phyloP scores from a whole-genome alignment of 371 early-diverging fungal species.

The Mucor piriformis region DNA sequence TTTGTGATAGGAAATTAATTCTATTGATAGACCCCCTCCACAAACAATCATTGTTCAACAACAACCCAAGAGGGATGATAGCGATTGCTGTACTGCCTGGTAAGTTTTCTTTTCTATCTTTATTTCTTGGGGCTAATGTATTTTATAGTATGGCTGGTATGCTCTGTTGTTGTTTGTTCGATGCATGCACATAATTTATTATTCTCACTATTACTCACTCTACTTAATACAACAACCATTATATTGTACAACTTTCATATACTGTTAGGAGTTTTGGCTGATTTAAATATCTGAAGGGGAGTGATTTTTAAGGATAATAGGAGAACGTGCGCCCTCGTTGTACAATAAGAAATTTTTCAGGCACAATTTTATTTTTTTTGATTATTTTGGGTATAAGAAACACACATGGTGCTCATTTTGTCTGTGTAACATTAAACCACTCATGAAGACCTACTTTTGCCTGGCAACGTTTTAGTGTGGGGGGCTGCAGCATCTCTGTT shows the following conservation, averaged over 20 bases:
- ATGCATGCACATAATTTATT: constrained; percentile 26
- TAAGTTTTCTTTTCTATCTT: constrained; percentile 12
- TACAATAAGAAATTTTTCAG: not conserved
- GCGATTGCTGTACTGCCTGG: constrained; percentile 40
- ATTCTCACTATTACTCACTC: not conserved
- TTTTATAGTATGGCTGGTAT: constrained; percentile 29
- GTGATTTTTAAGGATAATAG: not conserved
- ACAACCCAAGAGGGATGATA: constrained; percentile 27
- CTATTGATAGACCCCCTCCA: constrained; percentile 29
- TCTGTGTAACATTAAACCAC: constrained; percentile 5
- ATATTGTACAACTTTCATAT: not conserved
- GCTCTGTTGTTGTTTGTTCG: constrained; percentile 33
- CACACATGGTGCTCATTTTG: not conserved
- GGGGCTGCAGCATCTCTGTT: constrained; percentile 10
- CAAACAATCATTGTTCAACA: constrained; percentile 37
- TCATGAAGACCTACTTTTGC: constrained; percentile 6
- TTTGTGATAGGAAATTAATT: not conserved
- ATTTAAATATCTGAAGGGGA: not conserved
- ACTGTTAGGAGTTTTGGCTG: not conserved
- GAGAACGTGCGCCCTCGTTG: not conserved
- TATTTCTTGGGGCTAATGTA: not conserved
- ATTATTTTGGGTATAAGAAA: not conserved
- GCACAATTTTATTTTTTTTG: not conserved
- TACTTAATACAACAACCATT: not conserved
- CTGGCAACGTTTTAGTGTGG: constrained; percentile 12